phyloP scores from a whole-genome alignment of 257 asterid genomes.

The Agastache rugosa region DNA sequence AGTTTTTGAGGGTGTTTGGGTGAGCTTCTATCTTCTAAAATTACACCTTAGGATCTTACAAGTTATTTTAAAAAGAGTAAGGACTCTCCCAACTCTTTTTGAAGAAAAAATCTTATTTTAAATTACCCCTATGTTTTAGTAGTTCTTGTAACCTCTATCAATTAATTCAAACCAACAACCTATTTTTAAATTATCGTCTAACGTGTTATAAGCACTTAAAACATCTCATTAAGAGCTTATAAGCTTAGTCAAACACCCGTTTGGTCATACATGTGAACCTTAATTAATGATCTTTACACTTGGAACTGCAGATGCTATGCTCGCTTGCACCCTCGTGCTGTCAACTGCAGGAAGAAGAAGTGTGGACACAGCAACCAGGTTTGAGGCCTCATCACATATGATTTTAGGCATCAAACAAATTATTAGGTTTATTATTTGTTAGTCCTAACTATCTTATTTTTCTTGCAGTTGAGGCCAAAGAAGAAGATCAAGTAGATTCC shows the following conservation, averaged over 20 bases:
- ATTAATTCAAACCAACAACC: neutral
- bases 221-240: neutral
- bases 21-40: neutral
- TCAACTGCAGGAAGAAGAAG: slow-evolving; percentile 59
- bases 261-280: neutral
- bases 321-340: slow-evolving; percentile 54
- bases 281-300: neutral
- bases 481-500: slow-evolving; percentile 47
- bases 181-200: neutral
- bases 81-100: neutral
- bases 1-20: neutral
- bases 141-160: neutral
- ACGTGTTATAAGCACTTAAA: neutral
- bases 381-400: neutral
- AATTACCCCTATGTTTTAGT: neutral
- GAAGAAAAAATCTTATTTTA: neutral
- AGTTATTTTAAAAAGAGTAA: neutral
- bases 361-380: slow-evolving; percentile 63
- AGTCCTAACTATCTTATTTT: neutral
- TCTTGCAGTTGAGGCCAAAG: slow-evolving; percentile 54
- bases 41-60: neutral
- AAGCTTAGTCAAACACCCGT: neutral
- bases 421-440: neutral
- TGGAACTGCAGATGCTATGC: slow-evolving; percentile 48
- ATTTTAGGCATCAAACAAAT: neutral